Conservation (phyloP, 1,284 basidiomycete species). For the Tilletia indica region DNA sequence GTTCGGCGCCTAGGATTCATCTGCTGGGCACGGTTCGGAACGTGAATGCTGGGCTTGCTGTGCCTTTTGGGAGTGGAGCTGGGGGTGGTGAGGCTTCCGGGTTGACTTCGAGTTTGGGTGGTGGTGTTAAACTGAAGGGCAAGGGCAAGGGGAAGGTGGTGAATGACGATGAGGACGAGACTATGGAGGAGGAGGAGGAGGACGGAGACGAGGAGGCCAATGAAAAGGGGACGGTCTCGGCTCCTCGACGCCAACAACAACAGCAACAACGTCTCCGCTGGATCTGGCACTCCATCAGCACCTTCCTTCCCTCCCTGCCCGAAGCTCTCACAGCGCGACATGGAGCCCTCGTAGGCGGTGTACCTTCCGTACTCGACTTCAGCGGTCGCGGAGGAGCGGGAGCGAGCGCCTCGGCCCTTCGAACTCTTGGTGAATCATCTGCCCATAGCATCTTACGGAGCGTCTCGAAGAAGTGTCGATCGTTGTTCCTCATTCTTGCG, state of each 20-base stretch:
- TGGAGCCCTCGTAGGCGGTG: background rate
- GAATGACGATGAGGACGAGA: background rate
- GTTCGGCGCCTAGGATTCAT: conserved; percentile 7
- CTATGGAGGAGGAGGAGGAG: background rate
- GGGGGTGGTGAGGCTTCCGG: background rate
- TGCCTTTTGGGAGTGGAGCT: conserved; percentile 6
- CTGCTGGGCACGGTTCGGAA: conserved; percentile 12
- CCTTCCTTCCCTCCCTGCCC: conserved; percentile 10
- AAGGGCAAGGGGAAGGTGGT: background rate
- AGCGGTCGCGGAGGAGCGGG: background rate
- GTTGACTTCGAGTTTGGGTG: background rate
- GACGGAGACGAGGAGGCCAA: background rate
- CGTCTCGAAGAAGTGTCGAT: background rate
- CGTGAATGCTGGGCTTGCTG: conserved; percentile 14
- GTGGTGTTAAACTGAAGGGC: background rate
- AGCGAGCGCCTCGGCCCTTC: background rate
- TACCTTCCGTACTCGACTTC: conserved; percentile 9
- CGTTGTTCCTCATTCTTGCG: conserved; percentile 12
- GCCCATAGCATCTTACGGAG: background rate
- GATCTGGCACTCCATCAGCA: conserved; percentile 17
- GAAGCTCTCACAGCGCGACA: conserved; percentile 5
- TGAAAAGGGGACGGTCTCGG: background rate
- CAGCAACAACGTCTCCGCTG: conserved; percentile 3
- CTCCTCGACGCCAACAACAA: background rate
- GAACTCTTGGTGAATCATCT: background rate